Conservation (phyloP, 306 rosid genomes). For the Dryas drummondii region DNA sequence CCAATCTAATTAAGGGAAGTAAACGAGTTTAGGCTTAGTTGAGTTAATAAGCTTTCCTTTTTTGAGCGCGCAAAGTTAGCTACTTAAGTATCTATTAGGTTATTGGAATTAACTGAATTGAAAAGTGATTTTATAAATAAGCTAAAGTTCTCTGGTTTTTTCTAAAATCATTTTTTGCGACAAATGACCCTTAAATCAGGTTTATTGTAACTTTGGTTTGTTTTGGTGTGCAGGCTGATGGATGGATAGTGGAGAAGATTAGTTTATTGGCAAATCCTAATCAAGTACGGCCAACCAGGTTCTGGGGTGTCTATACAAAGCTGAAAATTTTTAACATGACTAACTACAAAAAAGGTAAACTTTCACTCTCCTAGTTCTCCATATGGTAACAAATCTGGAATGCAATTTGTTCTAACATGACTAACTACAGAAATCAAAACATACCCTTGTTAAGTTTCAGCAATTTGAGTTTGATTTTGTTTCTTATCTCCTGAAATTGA, state of each 20-base stretch:
- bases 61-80: background rate
- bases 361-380: background rate
- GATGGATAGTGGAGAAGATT: constrained; percentile 92
- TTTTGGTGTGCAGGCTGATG: constrained; percentile 75
- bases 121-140: constrained; percentile 1
- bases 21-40: background rate
- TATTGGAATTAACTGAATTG: background rate
- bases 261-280: constrained; percentile 91
- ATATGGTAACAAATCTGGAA: too few species aligned
- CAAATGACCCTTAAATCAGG: background rate
- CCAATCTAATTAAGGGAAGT: background rate
- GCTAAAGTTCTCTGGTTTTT: background rate
- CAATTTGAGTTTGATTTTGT: background rate
- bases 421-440: too few species aligned
- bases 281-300: constrained; percentile 85
- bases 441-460: background rate
- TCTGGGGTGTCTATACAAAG: constrained; percentile 99
- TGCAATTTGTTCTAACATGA: too few species aligned
- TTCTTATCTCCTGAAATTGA: constrained; percentile 18
- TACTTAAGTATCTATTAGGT: background rate
- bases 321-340: constrained; percentile 95
- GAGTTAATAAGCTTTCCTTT: background rate
- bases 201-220: background rate
- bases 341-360: constrained; percentile 76
- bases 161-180: background rate